Evolutionary conservation across 345 rosid species (phyloP).

Genomic region (Clausena lansium): DNA sequence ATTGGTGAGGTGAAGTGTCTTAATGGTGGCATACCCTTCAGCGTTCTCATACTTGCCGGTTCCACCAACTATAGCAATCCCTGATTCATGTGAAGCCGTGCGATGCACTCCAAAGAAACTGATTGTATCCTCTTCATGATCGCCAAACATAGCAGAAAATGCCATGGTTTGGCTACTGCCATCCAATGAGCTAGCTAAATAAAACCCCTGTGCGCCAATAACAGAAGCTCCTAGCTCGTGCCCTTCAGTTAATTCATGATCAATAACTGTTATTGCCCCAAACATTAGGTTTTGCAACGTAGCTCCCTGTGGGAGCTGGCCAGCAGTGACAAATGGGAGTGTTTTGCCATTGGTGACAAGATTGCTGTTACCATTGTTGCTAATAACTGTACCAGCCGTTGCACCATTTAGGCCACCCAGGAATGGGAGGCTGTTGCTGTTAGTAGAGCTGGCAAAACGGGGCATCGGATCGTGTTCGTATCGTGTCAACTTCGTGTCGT

Average conservation of each 20-base stretch:
- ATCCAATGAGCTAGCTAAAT: constrained; percentile 47
- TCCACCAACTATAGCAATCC: constrained; percentile 53
- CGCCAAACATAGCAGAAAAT: constrained; percentile 30
- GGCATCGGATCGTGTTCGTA: too few species aligned
- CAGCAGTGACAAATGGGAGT: constrained; percentile 50
- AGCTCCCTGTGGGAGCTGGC: constrained; percentile 42
- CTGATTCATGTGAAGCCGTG: constrained; percentile 39
- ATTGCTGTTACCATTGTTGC: constrained; percentile 41
- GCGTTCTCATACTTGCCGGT: constrained; percentile 50
- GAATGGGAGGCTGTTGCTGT: constrained; percentile 40
- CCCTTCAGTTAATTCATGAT: constrained; percentile 49
- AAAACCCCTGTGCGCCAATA: constrained; percentile 53
- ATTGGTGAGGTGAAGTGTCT: constrained; percentile 38
- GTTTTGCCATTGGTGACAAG: constrained; percentile 22
- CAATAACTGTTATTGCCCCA: constrained; percentile 45
- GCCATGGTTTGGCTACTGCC: constrained; percentile 58
- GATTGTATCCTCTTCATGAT: constrained; percentile 29
- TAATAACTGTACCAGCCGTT: constrained; percentile 24
- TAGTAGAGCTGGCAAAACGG: too few species aligned
- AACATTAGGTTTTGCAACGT: constrained; percentile 43
- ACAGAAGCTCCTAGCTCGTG: constrained; percentile 45
- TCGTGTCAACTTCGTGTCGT: too few species aligned
- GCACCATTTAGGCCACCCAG: constrained; percentile 36
- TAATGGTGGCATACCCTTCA: constrained; percentile 43
- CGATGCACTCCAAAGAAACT: constrained; percentile 68